phyloP scores from a whole-genome alignment of 306 rosid genomes.

The Cucumis sativus region Cucumber_9930_V3 NC_026658.2:594501-595000 shows the following conservation, averaged over 20 bases:
- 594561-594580: neutral
- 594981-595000: slow-evolving; percentile 78
- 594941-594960: slow-evolving; percentile 83
- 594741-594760: slow-evolving; percentile 83
- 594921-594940: slow-evolving; percentile 77
- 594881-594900: slow-evolving; percentile 80
- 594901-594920: slow-evolving; percentile 83
- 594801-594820: slow-evolving; percentile 75
- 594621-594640: slow-evolving; percentile 65
- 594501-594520: slow-evolving; percentile 69
- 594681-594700: slow-evolving; percentile 60
- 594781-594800: slow-evolving; percentile 84
- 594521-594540: slow-evolving; percentile 87
- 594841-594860: slow-evolving; percentile 84
- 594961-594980: slow-evolving; percentile 75
- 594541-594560: neutral
- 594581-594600: neutral
- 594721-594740: slow-evolving; percentile 76
- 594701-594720: slow-evolving; percentile 49
- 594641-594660: slow-evolving; percentile 62
- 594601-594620: neutral
- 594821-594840: slow-evolving; percentile 84
- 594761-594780: slow-evolving; percentile 75
- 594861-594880: slow-evolving; percentile 69
- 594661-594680: slow-evolving; percentile 50